A percentile compares a stretch with the other conserved stretches of the same genome.
Evolutionary conservation across 164 flowering plant genomes (phyloP).

Genomic region (Aristolochia contorta): DNA sequence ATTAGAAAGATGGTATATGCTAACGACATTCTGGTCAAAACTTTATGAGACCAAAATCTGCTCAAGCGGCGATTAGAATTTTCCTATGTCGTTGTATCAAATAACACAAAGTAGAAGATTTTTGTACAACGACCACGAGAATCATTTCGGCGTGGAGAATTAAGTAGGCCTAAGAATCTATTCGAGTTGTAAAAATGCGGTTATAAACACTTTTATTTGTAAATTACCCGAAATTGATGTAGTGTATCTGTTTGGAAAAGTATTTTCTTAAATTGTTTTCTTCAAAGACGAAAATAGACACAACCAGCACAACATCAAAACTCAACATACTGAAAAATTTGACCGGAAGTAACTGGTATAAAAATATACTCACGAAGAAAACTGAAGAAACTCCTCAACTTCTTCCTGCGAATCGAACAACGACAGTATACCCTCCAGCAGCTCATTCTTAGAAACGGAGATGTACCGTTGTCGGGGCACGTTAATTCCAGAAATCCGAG

Average conservation of each 20-base stretch:
- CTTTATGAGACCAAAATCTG: not conserved
- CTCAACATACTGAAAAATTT: not conserved
- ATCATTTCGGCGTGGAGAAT: no score
- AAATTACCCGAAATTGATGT: no score
- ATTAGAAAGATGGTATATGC: no score
- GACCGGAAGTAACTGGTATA: not conserved
- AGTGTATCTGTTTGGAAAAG: no score
- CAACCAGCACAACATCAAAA: not conserved
- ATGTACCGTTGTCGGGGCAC: constrained; percentile 69
- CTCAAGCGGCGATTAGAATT: not conserved
- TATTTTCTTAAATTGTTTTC: no score
- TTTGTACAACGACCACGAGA: no score
- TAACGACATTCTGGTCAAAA: not conserved
- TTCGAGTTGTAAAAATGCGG: no score
- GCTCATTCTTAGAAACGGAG: constrained; percentile 49
- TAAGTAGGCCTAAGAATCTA: no score
- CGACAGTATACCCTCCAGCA: constrained; percentile 42
- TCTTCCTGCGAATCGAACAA: constrained; percentile 35
- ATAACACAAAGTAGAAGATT: no score
- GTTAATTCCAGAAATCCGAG: constrained; percentile 32
- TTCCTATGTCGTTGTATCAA: not conserved
- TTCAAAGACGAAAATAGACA: not conserved
- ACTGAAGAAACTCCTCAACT: constrained; percentile 34
- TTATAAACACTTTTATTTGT: no score
- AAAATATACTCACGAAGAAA: constrained; percentile 41